These are phyloP conservation scores for Phytopythium helicoides DNA, from an alignment of 352 stramenopile species.

Conservation along the genomic window DNA sequence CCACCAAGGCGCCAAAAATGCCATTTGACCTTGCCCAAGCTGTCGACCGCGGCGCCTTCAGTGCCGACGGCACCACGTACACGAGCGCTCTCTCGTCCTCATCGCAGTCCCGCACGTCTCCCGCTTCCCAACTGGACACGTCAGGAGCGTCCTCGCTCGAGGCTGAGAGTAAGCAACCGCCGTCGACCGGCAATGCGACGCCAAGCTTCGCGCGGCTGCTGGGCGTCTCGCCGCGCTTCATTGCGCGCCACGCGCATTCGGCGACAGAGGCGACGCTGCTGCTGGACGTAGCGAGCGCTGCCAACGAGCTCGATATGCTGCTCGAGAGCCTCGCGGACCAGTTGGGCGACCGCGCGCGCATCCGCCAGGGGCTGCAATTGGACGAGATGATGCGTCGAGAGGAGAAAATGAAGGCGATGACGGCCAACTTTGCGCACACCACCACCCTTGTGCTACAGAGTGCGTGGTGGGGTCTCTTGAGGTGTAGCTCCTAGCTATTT, in stretches of 20 bases:
- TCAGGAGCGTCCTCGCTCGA: background rate
- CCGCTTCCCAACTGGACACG: background rate
- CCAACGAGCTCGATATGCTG: conserved; percentile 37
- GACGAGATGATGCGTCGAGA: too few relatives aligned
- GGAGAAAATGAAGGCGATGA: too few relatives aligned
- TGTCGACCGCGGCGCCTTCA: conserved; percentile 20
- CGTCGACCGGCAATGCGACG: background rate
- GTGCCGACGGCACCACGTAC: conserved; percentile 23
- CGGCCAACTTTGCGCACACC: conserved; percentile 13
- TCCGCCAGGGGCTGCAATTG: conserved; percentile 9
- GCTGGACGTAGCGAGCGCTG: conserved; percentile 20
- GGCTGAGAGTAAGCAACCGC: conserved; percentile 1
- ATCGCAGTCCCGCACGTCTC: background rate
- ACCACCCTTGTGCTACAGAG: conserved; percentile 28
- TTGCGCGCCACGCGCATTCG: conserved; percentile 12
- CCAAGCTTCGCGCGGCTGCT: conserved; percentile 11
- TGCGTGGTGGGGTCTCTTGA: conserved; percentile 4
- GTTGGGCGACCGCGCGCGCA: conserved; percentile 25
- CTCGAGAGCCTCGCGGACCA: conserved; percentile 27
- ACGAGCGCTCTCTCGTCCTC: conserved; percentile 1
- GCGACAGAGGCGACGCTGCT: conserved; percentile 21
- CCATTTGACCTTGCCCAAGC: conserved; percentile 8
- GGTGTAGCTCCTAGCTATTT: too few relatives aligned
- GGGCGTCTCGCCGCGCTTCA: conserved; percentile 17
- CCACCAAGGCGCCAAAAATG: background rate